Percentiles rank a stretch among this genome's conserved stretches.
Conservation (phyloP, 768 basidiomycete species). For the Suillus decipiens region DNA sequence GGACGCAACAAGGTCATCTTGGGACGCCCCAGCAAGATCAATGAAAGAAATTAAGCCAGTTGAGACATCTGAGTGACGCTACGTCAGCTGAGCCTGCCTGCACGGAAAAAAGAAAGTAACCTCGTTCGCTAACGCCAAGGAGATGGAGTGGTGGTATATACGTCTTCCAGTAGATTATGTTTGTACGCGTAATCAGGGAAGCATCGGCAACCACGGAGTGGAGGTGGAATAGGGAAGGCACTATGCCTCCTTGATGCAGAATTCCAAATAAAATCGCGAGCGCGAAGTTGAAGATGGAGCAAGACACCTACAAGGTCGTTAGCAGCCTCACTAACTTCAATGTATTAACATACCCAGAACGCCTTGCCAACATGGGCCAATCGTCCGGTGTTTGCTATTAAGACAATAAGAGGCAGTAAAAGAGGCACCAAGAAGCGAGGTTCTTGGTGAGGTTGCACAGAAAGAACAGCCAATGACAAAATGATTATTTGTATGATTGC, state of each 20-base stretch:
- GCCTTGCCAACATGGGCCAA: constrained; percentile 25
- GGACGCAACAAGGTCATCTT: constrained; percentile 18
- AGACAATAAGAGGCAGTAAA: constrained; percentile 33
- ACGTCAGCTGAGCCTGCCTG: not conserved
- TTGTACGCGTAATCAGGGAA: constrained; percentile 9
- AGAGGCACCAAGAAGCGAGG: constrained; percentile 40
- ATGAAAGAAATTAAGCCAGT: constrained; percentile 23
- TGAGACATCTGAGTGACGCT: constrained; percentile 23
- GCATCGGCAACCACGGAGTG: constrained; percentile 24
- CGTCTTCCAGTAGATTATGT: constrained; percentile 41
- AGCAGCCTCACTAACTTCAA: not conserved
- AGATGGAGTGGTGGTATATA: constrained; percentile 42
- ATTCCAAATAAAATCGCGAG: constrained; percentile 38
- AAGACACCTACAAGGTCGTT: constrained; percentile 23
- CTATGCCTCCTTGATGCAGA: constrained; percentile 43
- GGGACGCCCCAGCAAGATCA: constrained; percentile 34
- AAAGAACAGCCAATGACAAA: constrained; percentile 31
- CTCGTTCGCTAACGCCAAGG: constrained; percentile 28
- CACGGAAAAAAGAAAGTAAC: constrained; percentile 16
- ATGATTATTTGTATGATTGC: constrained; percentile 33
- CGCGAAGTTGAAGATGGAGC: constrained; percentile 30
- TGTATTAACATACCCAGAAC: constrained; percentile 34
- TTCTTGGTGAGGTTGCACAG: constrained; percentile 41
- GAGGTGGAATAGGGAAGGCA: constrained; percentile 39
- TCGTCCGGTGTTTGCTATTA: constrained; percentile 28